Evolutionary conservation across 768 basidiomycete species (phyloP).

Genomic region (Tylopilus subfusipes): DNA sequence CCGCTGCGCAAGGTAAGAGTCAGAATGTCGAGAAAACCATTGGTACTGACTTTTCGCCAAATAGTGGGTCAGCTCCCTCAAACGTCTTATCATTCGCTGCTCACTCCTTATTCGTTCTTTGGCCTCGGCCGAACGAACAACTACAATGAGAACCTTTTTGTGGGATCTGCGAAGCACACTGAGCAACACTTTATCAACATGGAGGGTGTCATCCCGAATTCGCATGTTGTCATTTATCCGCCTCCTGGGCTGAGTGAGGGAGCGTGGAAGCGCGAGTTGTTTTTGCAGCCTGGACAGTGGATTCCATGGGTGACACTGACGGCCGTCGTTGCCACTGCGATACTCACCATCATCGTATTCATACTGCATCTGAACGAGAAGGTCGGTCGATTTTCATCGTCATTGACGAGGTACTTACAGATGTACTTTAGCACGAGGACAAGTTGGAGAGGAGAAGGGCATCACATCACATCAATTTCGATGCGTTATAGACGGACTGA

Average conservation of each 20-base stretch:
- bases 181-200: conserved; percentile 80
- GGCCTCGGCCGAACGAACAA: conserved; percentile 98
- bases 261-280: conserved; percentile 83
- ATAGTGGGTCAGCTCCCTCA: conserved; percentile 90
- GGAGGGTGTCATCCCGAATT: conserved; percentile 97
- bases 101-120: conserved; percentile 92
- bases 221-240: conserved; percentile 92
- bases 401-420: neutral
- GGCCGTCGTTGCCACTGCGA: conserved; percentile 64
- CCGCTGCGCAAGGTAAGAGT: conserved; percentile 86
- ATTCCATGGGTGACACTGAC: conserved; percentile 94
- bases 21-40: neutral
- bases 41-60: neutral
- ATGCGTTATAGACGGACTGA: conserved; percentile 60
- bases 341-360: conserved; percentile 80
- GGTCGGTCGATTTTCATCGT: conserved; percentile 48
- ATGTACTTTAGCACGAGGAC: conserved; percentile 71
- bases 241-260: conserved; percentile 48
- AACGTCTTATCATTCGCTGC: conserved; percentile 85
- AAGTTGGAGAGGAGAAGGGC: conserved; percentile 83
- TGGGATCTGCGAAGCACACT: conserved; percentile 81
- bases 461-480: conserved; percentile 97
- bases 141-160: conserved; percentile 98
- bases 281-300: conserved; percentile 93
- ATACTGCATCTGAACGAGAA: conserved; percentile 91